Base-by-base conservation (phyloP, 768 basidiomycete species). In the Mycena floridula region DNA sequence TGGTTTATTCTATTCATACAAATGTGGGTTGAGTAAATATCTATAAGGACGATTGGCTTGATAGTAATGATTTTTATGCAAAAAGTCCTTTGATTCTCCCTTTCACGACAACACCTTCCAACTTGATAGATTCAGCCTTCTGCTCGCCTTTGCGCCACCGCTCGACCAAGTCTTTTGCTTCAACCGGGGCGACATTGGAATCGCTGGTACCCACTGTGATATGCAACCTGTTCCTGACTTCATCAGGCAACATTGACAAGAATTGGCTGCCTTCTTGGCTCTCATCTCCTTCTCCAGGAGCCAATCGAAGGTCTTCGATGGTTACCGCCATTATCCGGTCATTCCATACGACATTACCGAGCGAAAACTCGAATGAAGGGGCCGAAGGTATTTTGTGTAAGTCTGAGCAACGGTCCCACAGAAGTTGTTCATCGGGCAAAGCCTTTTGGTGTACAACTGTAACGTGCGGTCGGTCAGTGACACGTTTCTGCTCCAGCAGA, bases 131-230 rank as follows among this genome's bases (percentile, higher is more conserved):
- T n/a, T 52, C 59, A 47, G 32, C 38, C 41, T 54, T 59, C 40
- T 37, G 38, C 43, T 58, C 47, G 6, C 70, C 74, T 15, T 53
- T 50, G 40, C 67, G 65, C 76, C 79, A 84, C 1, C 44, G 58
- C 49, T 77, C 65, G 7, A 93, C 82, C 40, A 97, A 54, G 0
- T 43, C 65, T 61, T 68, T 82, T 13, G 82, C 89, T 64, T 94
- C 90, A 20, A 86, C 75, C 2, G 89, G 70, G 0, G 55, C 46
- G 3, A 93, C 67, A 7, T 64, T 64, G 9, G 59, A 58, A 32
- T 71, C 57, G 40, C 57, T 54, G 13, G 89, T 94, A 7, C 89
- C 96, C 5, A 97, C 81, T 0, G 96, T 98, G 44, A 98, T 76
- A 58, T 98, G 96, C 54, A 94, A 61, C 46, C 76, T 48, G 5